A percentile compares a stretch with the other conserved stretches of the same genome.
These are phyloP conservation scores for Tylopilus cervinicoccineus DNA, from an alignment of 768 basidiomycete species.

Conservation along the genomic window DNA sequence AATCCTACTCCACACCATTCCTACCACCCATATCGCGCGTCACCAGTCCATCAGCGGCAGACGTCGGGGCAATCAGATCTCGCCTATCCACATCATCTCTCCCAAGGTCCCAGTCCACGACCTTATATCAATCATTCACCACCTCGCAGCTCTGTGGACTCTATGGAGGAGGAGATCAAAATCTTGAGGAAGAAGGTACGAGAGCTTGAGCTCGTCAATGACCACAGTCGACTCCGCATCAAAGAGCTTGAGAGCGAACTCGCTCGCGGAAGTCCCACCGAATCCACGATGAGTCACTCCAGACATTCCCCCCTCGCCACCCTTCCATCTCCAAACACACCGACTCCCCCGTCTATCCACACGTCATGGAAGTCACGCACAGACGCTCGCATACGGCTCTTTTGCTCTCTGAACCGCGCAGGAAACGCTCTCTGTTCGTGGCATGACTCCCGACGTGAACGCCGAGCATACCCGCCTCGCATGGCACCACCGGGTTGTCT, in stretches of 20 bases:
- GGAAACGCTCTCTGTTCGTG: conserved; percentile 88
- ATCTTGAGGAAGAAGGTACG: conserved; percentile 53
- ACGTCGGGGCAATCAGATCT: conserved; percentile 21
- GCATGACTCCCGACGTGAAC: conserved; percentile 86
- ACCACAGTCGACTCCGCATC: conserved; percentile 45
- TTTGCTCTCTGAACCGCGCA: conserved; percentile 81
- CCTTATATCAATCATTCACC: conserved; percentile 20
- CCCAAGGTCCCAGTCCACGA: conserved; percentile 17
- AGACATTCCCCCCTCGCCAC: conserved; percentile 10
- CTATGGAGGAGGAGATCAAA: conserved; percentile 47
- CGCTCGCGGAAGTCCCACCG: conserved; percentile 28
- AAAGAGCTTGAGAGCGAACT: conserved; percentile 46
- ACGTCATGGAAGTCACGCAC: conserved; percentile 70
- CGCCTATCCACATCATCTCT: conserved; percentile 15
- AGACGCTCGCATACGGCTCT: conserved; percentile 62
- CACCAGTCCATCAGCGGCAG: conserved; percentile 22
- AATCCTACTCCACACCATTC: conserved; percentile 28
- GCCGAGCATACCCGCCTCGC: conserved; percentile 70
- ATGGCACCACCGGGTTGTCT: conserved; percentile 75
- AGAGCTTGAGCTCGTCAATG: conserved; percentile 61
- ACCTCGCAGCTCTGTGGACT: conserved; percentile 14
- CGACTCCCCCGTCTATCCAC: conserved; percentile 42
- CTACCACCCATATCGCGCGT: conserved; percentile 24
- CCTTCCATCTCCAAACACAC: conserved; percentile 25
- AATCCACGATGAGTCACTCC: conserved; percentile 21